Evolutionary conservation across 2,329 filamentous ascomycete genomes (phyloP).

Genomic region (Ceratocystis cubensis): DNA sequence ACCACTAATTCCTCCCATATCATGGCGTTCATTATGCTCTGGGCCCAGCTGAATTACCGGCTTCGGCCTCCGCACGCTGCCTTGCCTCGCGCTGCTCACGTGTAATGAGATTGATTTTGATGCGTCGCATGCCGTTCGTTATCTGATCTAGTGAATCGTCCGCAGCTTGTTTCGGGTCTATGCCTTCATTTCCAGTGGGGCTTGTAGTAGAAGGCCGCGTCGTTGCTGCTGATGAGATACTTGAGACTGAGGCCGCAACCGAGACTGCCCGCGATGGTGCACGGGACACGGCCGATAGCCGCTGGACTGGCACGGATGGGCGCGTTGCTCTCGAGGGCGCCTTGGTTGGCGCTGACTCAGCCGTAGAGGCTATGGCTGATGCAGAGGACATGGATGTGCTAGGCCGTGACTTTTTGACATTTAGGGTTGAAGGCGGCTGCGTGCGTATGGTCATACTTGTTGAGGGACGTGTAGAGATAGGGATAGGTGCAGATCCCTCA

Average conservation of each 20-base stretch:
- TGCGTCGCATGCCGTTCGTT: conserved; percentile 47
- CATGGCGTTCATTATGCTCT: background rate
- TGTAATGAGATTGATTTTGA: conserved; percentile 49
- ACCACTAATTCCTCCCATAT: background rate
- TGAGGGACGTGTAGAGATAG: conserved; percentile 3
- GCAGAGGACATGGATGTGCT: conserved; percentile 11
- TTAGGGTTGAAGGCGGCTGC: conserved; percentile 5
- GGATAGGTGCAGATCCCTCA: conserved; percentile 4
- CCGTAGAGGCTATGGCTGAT: conserved; percentile 3
- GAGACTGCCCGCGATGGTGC: conserved; percentile 12
- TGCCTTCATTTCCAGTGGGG: conserved; percentile 2
- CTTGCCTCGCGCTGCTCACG: conserved; percentile 44
- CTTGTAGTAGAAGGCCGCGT: conserved; percentile 18
- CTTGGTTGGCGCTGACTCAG: background rate
- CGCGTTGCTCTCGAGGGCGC: background rate
- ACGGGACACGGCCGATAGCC: conserved; percentile 9
- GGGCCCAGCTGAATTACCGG: background rate
- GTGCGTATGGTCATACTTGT: conserved; percentile 12
- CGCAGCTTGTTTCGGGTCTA: conserved; percentile 19
- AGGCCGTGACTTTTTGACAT: conserved; percentile 19
- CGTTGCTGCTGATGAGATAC: conserved; percentile 11
- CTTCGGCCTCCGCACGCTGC: conserved; percentile 12
- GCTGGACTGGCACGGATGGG: background rate
- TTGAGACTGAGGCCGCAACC: background rate
- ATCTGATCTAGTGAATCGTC: conserved; percentile 41